These are phyloP conservation scores for Ceratocystis destructans DNA, from an alignment of 2,329 filamentous ascomycete genomes.

Conservation along the genomic window DNA sequence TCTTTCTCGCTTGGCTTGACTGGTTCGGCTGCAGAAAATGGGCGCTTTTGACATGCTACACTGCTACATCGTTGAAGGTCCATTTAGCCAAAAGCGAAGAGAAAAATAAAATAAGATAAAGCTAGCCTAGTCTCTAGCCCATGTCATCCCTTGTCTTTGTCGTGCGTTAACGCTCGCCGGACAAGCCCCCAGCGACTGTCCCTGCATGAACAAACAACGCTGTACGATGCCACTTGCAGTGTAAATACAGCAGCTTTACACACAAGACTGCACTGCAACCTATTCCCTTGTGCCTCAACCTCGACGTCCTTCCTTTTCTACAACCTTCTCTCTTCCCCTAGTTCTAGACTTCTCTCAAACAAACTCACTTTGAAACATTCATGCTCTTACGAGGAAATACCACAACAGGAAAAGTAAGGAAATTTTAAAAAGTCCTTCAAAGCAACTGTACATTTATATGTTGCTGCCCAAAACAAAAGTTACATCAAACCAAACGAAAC, in stretches of 20 bases:
- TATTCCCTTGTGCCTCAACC: too few species aligned
- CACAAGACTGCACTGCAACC: too few species aligned
- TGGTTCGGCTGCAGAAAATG: not conserved
- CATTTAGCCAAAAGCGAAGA: too few species aligned
- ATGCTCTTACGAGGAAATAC: not conserved
- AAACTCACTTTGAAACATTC: conserved; percentile 2
- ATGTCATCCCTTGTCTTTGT: not conserved
- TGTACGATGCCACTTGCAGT: not conserved
- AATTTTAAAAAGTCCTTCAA: not conserved
- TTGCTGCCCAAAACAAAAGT: not conserved
- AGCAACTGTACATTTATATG: not conserved
- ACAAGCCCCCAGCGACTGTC: not conserved
- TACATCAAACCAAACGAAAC: not conserved
- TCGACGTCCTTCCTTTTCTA: too few species aligned
- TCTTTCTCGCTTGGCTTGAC: not conserved
- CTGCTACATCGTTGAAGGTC: not conserved
- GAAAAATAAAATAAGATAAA: not conserved
- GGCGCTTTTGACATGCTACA: not conserved
- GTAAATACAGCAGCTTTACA: not conserved
- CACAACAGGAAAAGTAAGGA: not conserved
- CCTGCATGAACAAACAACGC: not conserved
- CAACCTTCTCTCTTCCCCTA: not conserved
- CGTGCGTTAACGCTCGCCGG: not conserved
- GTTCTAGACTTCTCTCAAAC: not conserved
- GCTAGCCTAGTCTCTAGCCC: not conserved